Percentiles rank a stretch among this genome's conserved stretches.
phyloP scores from a whole-genome alignment of 805 yeast species.

The Cyberlindnera saturnus region DNA sequence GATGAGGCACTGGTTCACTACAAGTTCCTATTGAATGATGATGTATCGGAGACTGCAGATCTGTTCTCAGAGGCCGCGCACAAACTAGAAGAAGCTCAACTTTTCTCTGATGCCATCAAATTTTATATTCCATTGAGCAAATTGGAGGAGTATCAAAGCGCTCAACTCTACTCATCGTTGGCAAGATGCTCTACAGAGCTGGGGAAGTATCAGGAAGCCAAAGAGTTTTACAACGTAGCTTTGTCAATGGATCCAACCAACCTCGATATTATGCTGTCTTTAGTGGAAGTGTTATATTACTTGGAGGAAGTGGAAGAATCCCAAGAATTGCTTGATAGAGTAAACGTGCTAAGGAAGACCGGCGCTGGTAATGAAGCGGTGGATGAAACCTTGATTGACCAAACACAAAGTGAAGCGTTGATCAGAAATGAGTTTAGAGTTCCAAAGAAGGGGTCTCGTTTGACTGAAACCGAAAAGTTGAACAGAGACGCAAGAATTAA shows the following conservation, averaged over 20 bases:
- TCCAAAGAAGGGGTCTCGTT: slow-evolving; percentile 27
- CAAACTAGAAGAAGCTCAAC: slow-evolving; percentile 61
- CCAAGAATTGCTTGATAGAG: slow-evolving; percentile 46
- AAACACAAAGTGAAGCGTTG: slow-evolving; percentile 14
- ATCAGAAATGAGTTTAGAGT: slow-evolving; percentile 17
- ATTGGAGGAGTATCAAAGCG: slow-evolving; percentile 44
- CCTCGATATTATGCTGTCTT: slow-evolving; percentile 64
- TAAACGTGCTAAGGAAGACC: slow-evolving; percentile 28
- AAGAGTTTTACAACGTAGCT: slow-evolving; percentile 48
- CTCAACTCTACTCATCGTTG: slow-evolving; percentile 44
- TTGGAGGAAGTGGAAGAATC: slow-evolving; percentile 57
- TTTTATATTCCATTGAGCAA: slow-evolving; percentile 53
- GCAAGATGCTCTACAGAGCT: slow-evolving; percentile 76
- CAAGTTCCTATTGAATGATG: slow-evolving; percentile 47
- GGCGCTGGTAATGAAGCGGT: slow-evolving; percentile 17
- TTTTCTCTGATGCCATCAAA: slow-evolving; percentile 69
- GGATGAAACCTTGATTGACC: slow-evolving; percentile 9
- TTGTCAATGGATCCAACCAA: slow-evolving; percentile 54
- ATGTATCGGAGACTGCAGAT: slow-evolving; percentile 61
- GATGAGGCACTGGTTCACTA: slow-evolving; percentile 75
- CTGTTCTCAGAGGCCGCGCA: slow-evolving; percentile 72
- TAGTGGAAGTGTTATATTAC: slow-evolving; percentile 78
- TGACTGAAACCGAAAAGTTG: slow-evolving; percentile 39
- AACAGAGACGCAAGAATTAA: slow-evolving; percentile 55
- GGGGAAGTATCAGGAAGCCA: slow-evolving; percentile 63